Evolutionary conservation across 192 early-diverging fungal species (phyloP), one percentile per base, ranked within the genome.

Genomic region (Backusella macrospora): DNA sequence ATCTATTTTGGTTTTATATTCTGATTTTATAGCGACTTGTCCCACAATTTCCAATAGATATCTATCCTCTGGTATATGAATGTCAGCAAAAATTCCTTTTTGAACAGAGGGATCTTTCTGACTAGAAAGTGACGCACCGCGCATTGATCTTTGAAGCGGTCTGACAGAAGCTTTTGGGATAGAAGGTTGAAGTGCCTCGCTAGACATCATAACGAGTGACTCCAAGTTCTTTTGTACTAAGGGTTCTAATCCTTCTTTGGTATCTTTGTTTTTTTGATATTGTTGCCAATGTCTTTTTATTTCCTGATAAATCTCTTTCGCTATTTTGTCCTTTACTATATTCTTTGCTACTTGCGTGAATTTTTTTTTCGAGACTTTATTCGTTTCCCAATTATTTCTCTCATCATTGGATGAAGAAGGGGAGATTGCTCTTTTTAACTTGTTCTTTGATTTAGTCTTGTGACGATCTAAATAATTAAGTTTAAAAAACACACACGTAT

Each of bases 1-100:
- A 52, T 80, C 84, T 12, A 86, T 81, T 3, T 37, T 12, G 26
- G 79, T 73, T 66, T 89, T 89, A 78, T 92, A 91, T 16, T 80
- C 80, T 5, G 87, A 86, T 62, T 92, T 91, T n/a, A 91, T 76
- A 1, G 84, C 68, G 12, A 92, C 84, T 46, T 90, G 86, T 14
- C 96, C 96, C 65, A 89, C 88, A 73, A 92, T 93, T 63, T 96
- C 91, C 77, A 89, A 83, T 48, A 98, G 82, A 72, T 87, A 95
- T 34, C 82, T 71, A 13, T 84, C 75, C 0, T 82, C 68, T 6
- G 81, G 67, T 40, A 94, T 84, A 16, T 68, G 67, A 26, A 47
- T 16, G 45, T 68, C 67, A 16, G 44, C 67, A 37, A 46, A 68
- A 1, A 68, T 47, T 5, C 67, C 67, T n/a, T 68, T 68, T 68